Conservation (phyloP, 73 alveolate species). For the Uronychia setigera region DNA sequence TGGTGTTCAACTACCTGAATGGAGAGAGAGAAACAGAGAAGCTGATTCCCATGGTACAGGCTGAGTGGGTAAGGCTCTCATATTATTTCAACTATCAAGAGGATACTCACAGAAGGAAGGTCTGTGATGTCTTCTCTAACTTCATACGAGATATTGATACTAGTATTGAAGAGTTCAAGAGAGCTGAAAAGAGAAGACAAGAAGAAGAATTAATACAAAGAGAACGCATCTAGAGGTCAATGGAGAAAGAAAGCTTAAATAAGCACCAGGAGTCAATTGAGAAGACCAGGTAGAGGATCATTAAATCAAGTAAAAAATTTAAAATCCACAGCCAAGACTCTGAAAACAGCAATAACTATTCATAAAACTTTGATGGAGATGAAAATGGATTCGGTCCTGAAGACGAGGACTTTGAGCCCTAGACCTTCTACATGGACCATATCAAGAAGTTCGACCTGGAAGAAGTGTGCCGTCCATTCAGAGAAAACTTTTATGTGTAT, state of each 20-base stretch:
- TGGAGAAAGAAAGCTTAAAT: too few species aligned
- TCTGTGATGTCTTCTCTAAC: neutral
- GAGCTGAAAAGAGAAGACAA: neutral
- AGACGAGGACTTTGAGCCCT: neutral
- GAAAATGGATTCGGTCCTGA: neutral
- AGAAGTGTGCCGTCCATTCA: neutral
- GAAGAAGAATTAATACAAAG: neutral
- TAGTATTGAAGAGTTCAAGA: neutral
- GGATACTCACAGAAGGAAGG: neutral
- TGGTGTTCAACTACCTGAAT: neutral
- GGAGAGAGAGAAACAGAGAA: neutral
- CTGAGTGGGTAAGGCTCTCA: neutral
- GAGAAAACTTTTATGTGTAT: neutral
- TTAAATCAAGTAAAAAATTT: too few species aligned
- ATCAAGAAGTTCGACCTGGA: constrained; percentile 1
- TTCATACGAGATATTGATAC: neutral
- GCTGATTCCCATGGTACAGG: neutral
- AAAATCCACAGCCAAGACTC: too few species aligned
- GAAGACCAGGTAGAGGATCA: neutral
- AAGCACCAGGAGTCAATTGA: neutral
- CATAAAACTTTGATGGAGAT: neutral
- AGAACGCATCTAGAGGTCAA: too few species aligned
- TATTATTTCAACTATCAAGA: neutral
- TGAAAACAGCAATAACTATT: too few species aligned
- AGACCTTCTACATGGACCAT: neutral